Evolutionary conservation across 2,329 filamentous ascomycete genomes (phyloP), one percentile per base, ranked within the genome.

Genomic region (Pseudogymnoascus sp.): DNA sequence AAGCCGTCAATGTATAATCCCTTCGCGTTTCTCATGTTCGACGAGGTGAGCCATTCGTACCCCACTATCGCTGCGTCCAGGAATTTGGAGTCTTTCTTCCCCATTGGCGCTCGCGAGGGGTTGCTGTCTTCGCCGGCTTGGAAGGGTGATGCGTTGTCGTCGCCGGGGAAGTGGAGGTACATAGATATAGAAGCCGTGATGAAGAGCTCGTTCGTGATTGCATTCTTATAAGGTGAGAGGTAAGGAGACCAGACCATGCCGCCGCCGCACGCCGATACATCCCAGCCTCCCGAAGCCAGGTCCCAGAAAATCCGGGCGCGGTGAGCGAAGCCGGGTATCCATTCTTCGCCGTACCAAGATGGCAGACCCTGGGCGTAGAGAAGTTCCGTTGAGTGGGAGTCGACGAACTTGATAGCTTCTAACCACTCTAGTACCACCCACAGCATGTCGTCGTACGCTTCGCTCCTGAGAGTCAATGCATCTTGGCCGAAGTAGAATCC

Each of bases 381-480:
- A 73, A 90, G 86, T 16, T 85, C 73, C 1, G 79, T 75, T 1
- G 83, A 85, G 72, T 96, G 91, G 14, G 82, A 77, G 34, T 85
- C 78, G 61, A 93, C 84, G 71, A 96, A 92, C 68, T 89, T 86
- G 67, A 92, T 83, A 57, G 84, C 85, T 72, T 96, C 91, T 62
- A 97, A 78, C 93, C 93, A 97, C 66, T 89, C 91, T 40, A 97
- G 81, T 1, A 96, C 91, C 0, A 97, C 91, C 93, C 93, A 97
- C 2, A 96, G 83, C 78, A 97, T 96, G 73, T 97, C 93, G 72
- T 97, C 93, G 73, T 88, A 96, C 0, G 93, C 93, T 78, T 95
- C 80, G 64, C 86, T 85, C 54, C 90, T 83, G 60, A 97, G 82
- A 31, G 83, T 80, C 67, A 93, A 86, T 3, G 86, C 83, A 73